Evolutionary conservation across 768 basidiomycete species (phyloP).

Genomic region (Tylopilus sp.): DNA sequence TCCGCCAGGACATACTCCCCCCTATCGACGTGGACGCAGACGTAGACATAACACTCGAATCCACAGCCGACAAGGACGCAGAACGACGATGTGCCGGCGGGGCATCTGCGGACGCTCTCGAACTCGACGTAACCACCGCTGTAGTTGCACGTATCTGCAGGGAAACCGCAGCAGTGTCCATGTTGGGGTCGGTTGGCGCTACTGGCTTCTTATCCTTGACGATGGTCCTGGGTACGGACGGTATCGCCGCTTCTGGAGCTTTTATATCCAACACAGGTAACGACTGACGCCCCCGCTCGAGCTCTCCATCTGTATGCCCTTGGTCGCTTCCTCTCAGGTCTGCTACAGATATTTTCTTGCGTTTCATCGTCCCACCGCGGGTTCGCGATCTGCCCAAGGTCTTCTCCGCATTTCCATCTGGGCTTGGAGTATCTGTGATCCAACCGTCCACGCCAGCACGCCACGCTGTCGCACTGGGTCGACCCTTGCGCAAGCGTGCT

Average conservation of each 20-base stretch:
- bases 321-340: slow-evolving; percentile 25
- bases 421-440: slow-evolving; percentile 11
- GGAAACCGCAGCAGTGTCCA: too few relatives aligned
- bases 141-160: slow-evolving; percentile 8
- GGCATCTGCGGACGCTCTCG: neutral
- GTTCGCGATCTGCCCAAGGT: neutral
- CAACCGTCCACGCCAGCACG: slow-evolving; percentile 14
- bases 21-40: neutral
- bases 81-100: slow-evolving; percentile 8
- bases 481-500: slow-evolving; percentile 17
- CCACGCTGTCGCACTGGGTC: neutral
- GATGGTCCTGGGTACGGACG: neutral
- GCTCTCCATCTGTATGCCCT: slow-evolving; percentile 29
- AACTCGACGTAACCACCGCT: neutral
- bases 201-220: neutral
- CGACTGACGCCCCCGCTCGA: neutral
- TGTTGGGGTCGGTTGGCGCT: neutral
- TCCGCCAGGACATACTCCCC: slow-evolving; percentile 7
- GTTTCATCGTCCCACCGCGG: slow-evolving; percentile 5
- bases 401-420: neutral
- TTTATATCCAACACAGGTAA: neutral
- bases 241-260: neutral
- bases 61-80: slow-evolving; percentile 13
- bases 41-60: neutral
- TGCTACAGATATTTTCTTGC: slow-evolving; percentile 21